A percentile compares a stretch with the other conserved stretches of the same genome.
Conservation (phyloP, 805 yeast species). For the Pichia phayaonensis region DNA sequence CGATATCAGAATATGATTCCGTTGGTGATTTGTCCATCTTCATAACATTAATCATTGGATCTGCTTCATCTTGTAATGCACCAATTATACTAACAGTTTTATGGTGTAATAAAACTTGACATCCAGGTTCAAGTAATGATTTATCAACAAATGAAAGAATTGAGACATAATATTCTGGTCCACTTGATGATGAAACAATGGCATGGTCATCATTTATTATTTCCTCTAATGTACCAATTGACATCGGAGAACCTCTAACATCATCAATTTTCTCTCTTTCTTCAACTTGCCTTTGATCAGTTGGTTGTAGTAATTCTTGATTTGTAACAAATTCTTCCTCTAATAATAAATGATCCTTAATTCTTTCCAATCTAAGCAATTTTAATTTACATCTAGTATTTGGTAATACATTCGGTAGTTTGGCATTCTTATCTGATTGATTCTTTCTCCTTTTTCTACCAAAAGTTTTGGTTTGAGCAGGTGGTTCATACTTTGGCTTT, state of each 20-base stretch:
- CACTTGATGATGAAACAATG: conserved; percentile 90
- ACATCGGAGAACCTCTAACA: conserved; percentile 92
- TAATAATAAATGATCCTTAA: conserved; percentile 87
- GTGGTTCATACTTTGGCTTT: conserved; percentile 97
- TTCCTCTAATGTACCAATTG: conserved; percentile 94
- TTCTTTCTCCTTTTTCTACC: conserved; percentile 84
- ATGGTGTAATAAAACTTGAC: conserved; percentile 91
- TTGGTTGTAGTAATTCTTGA: conserved; percentile 90
- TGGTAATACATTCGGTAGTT: conserved; percentile 80
- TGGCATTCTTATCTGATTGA: conserved; percentile 72
- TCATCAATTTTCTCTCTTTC: conserved; percentile 94
- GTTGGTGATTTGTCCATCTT: conserved; percentile 96
- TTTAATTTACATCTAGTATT: conserved; percentile 90
- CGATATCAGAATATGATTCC: conserved; percentile 93
- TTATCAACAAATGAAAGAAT: conserved; percentile 95
- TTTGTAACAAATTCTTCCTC: conserved; percentile 96
- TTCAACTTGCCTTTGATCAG: conserved; percentile 93
- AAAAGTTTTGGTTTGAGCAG: conserved; percentile 80
- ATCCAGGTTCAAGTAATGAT: conserved; percentile 92
- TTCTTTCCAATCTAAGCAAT: conserved; percentile 86
- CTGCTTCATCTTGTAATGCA: conserved; percentile 95
- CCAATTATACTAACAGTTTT: conserved; percentile 96
- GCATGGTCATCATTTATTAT: conserved; percentile 98
- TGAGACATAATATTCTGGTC: conserved; percentile 95
- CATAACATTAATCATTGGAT: conserved; percentile 97